Evolutionary conservation across 192 early-diverging fungal genomes (phyloP).

Genomic region (Dispira simplex): DNA sequence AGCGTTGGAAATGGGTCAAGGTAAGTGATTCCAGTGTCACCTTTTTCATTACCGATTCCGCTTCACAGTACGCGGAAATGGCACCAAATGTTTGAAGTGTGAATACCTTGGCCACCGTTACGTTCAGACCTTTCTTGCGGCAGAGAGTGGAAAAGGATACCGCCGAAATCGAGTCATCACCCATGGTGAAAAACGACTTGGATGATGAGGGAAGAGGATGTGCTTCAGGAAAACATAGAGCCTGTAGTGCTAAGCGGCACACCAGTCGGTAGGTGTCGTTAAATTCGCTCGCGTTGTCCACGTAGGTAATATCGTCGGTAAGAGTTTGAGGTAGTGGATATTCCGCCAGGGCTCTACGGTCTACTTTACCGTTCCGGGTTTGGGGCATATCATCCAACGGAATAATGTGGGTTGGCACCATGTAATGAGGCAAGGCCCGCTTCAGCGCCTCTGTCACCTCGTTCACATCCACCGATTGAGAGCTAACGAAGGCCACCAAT

Average conservation of each 20-base stretch:
- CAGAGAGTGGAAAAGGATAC: neutral
- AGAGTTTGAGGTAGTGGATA: no score
- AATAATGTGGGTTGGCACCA: slow-evolving; percentile 1
- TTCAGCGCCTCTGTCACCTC: no score
- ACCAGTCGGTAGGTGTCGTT: no score
- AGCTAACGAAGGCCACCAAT: no score
- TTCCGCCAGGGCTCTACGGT: neutral
- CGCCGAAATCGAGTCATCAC: slow-evolving; percentile 10
- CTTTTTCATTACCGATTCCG: neutral
- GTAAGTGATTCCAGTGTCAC: no score
- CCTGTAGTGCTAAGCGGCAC: no score
- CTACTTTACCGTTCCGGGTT: slow-evolving; percentile 1
- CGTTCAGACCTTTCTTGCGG: neutral
- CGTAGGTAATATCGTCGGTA: no score
- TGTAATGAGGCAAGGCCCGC: neutral
- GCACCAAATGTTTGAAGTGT: neutral
- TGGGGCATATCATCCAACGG: neutral
- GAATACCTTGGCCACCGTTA: neutral
- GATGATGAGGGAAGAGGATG: no score
- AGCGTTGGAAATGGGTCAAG: neutral
- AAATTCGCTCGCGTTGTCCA: no score
- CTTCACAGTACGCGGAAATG: neutral
- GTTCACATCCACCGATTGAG: no score
- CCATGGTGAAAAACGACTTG: neutral
- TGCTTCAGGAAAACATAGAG: no score